These are phyloP conservation scores for Leccinum rimulosum DNA, from an alignment of 768 basidiomycete genomes.

Conservation along the genomic window DNA sequence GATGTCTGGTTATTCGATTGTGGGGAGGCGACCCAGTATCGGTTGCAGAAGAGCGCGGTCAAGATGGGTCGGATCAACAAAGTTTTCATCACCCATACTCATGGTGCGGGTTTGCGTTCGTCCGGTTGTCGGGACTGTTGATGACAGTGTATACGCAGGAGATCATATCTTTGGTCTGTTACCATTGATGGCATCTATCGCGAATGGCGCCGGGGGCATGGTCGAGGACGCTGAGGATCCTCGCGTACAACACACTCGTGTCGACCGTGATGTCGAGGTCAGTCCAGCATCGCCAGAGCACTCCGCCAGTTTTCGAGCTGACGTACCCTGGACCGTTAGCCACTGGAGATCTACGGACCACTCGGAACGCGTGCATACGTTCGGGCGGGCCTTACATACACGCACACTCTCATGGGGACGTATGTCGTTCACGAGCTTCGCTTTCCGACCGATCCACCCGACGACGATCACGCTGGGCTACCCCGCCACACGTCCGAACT, in stretches of 20 bases:
- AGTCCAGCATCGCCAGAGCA: constrained; percentile 1
- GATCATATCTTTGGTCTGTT: constrained; percentile 80
- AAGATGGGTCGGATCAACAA: constrained; percentile 79
- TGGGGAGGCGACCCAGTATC: constrained; percentile 81
- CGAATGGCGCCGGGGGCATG: constrained; percentile 74
- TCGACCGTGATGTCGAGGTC: constrained; percentile 13
- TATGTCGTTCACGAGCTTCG: constrained; percentile 86
- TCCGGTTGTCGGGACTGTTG: not conserved
- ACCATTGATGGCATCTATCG: constrained; percentile 62
- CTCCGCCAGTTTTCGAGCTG: constrained; percentile 5
- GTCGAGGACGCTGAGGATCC: constrained; percentile 59
- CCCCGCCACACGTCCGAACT: constrained; percentile 54
- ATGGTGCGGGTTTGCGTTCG: constrained; percentile 47
- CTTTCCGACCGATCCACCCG: constrained; percentile 53
- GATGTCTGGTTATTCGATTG: constrained; percentile 87
- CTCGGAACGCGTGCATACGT: constrained; percentile 80
- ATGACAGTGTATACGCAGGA: constrained; percentile 41
- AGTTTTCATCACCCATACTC: constrained; percentile 87
- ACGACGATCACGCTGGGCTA: constrained; percentile 50
- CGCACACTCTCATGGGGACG: constrained; percentile 61
- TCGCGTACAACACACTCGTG: constrained; percentile 33
- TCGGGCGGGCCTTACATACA: constrained; percentile 63
- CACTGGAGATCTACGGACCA: constrained; percentile 84
- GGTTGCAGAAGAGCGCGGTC: constrained; percentile 66
- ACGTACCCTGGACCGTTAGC: constrained; percentile 41